Evolutionary conservation across 371 early-diverging fungal genomes (phyloP).

Genomic region (Massospora cicadina): DNA sequence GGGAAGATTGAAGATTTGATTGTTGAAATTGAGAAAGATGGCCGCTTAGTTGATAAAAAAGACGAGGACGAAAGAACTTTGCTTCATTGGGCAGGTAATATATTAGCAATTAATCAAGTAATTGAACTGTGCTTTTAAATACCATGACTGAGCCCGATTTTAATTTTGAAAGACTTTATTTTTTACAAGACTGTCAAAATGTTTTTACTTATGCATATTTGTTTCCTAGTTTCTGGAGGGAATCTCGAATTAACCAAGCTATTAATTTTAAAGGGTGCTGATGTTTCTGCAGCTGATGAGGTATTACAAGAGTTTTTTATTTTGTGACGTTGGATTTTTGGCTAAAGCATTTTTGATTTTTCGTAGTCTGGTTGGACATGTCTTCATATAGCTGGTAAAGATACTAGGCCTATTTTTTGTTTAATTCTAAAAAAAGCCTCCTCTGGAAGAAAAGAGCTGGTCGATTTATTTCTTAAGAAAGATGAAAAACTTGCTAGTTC

Average conservation of each 20-base stretch:
- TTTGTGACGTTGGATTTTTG: background rate
- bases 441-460: background rate
- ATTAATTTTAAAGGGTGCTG: background rate
- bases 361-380: constrained; percentile 6
- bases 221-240: background rate
- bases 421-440: background rate
- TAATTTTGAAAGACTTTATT: background rate
- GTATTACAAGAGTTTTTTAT: background rate
- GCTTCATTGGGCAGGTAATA: constrained; percentile 6
- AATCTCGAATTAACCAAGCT: background rate
- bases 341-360: background rate
- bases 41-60: background rate
- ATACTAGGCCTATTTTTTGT: background rate
- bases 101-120: background rate
- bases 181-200: background rate
- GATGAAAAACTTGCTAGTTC: background rate
- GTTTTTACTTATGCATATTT: background rate
- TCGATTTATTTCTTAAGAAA: background rate
- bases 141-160: background rate
- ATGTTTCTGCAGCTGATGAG: background rate
- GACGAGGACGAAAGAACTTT: constrained; percentile 1
- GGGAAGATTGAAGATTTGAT: background rate
- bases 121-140: background rate
- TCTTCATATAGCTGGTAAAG: constrained; percentile 7
- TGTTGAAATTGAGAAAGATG: background rate